Conservation (phyloP, 768 basidiomycete genomes). For the Boletus rubropictus region DNA sequence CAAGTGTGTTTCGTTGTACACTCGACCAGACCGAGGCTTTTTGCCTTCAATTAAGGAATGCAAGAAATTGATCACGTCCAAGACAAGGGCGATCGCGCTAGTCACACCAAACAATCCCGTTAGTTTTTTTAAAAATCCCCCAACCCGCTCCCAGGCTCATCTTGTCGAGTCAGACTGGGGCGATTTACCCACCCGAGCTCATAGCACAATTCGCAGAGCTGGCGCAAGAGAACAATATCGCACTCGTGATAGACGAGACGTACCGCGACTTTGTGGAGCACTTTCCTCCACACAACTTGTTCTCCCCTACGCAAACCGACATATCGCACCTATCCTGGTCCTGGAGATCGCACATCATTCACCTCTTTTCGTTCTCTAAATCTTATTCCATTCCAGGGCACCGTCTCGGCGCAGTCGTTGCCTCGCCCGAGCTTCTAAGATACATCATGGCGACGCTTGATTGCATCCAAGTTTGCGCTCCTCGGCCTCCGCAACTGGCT, state of each 20-base stretch:
- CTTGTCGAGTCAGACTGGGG: constrained; percentile 49
- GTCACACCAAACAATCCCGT: constrained; percentile 78
- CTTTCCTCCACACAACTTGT: constrained; percentile 51
- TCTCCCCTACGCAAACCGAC: constrained; percentile 27
- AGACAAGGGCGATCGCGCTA: constrained; percentile 65
- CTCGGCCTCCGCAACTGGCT: constrained; percentile 66
- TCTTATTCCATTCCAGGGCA: constrained; percentile 78
- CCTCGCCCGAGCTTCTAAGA: constrained; percentile 48
- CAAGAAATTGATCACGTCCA: constrained; percentile 45
- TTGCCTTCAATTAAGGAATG: constrained; percentile 51
- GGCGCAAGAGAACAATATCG: constrained; percentile 47
- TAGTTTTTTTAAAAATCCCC: constrained; percentile 9
- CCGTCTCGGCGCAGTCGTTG: constrained; percentile 67
- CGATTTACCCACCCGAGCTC: constrained; percentile 53
- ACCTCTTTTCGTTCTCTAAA: constrained; percentile 79
- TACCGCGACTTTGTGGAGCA: constrained; percentile 74
- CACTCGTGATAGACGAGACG: constrained; percentile 82
- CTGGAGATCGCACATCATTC: constrained; percentile 61
- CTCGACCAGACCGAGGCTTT: constrained; percentile 48
- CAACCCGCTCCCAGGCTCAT: neutral
- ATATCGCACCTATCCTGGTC: constrained; percentile 18
- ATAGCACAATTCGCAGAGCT: constrained; percentile 56
- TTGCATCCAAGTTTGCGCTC: constrained; percentile 75
- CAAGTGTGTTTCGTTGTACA: constrained; percentile 49
- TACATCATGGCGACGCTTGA: constrained; percentile 60